Base-by-base conservation (phyloP, 2,329 filamentous ascomycete genomes). In the Clonostachys sp. region DNA sequence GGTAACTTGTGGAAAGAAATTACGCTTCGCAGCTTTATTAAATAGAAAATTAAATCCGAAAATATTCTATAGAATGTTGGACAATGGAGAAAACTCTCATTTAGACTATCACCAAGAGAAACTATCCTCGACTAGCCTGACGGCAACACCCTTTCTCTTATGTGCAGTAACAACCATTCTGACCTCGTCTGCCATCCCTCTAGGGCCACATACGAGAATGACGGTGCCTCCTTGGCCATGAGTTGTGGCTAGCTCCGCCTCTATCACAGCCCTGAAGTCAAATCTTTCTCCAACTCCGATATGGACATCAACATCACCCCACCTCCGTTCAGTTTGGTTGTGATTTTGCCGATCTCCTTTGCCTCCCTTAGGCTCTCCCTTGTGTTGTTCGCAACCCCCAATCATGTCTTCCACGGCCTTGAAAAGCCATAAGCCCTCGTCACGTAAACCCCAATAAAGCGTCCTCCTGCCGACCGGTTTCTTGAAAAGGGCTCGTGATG, bases 111-210 rank as follows among this genome's bases (percentile, higher is more conserved):
- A 46, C 45, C 45, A 46, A 8, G 45, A 40, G 38, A 46, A 46
- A 9, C 35, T 47, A 33, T 52, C 48, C 42, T 52, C 50, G 5
- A 53, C 46, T 24, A 46, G 49, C 4, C 48, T 48, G 16, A 52
- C 38, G 42, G 33, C 38, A 33, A 7, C 48, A 41, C 45, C 38
- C 30, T 52, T 46, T 35, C 50, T 36, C 8, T 33, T 48, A 45
- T 48, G 17, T n/a, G 24, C 50, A 13, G 50, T 35, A 13, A 48
- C 49, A 9, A 48, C 42, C n/a, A 42, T 45, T 30, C 51, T 41
- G n/a, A 46, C 51, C 30, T 53, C 51, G 43, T 53, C 51, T 4
- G 49, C 47, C 51, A 53, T 53, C 14, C 45, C 45, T 6, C 41
- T 42, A 6, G 51, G 51, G 12, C 51, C 51, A 33, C 51, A 53